Conservation (phyloP, 768 basidiomycete genomes). For the Trametes gibbosa region DNA sequence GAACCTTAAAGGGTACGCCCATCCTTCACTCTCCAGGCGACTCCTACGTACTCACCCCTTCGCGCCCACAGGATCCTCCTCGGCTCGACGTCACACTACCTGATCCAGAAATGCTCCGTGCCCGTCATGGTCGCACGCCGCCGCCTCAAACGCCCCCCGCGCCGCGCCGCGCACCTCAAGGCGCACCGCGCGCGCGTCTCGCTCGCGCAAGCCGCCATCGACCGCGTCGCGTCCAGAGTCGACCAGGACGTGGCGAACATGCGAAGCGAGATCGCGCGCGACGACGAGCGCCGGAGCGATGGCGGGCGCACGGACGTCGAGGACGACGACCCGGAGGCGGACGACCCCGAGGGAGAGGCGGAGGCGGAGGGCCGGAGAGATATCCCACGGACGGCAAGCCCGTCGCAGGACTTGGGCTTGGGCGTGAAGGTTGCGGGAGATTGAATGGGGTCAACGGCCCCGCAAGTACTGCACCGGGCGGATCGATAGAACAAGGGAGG, state of each 20-base stretch:
- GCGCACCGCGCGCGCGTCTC: conserved; percentile 80
- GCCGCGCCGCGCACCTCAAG: conserved; percentile 75
- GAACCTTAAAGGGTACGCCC: conserved; percentile 77
- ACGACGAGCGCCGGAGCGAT: conserved; percentile 44
- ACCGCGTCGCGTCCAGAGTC: conserved; percentile 81
- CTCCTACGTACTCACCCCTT: neutral
- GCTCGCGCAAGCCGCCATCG: conserved; percentile 83
- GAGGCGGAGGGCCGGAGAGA: no score
- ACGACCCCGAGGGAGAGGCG: conserved; percentile 7
- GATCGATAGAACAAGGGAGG: no score
- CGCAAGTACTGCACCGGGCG: no score
- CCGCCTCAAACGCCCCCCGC: conserved; percentile 83
- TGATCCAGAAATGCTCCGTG: conserved; percentile 91
- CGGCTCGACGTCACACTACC: conserved; percentile 93
- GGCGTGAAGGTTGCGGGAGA: neutral
- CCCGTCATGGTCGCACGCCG: conserved; percentile 97
- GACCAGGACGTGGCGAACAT: conserved; percentile 82
- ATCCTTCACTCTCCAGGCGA: neutral
- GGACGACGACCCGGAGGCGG: conserved; percentile 25
- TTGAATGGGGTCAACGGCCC: no score
- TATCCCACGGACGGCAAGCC: neutral
- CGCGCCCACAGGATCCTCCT: conserved; percentile 70
- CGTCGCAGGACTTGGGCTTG: neutral
- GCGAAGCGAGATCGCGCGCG: conserved; percentile 72
- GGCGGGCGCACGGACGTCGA: conserved; percentile 21